Evolutionary conservation across 2,329 filamentous ascomycete genomes (phyloP).

Genomic region (Aspergillus pseudoterreus): DNA sequence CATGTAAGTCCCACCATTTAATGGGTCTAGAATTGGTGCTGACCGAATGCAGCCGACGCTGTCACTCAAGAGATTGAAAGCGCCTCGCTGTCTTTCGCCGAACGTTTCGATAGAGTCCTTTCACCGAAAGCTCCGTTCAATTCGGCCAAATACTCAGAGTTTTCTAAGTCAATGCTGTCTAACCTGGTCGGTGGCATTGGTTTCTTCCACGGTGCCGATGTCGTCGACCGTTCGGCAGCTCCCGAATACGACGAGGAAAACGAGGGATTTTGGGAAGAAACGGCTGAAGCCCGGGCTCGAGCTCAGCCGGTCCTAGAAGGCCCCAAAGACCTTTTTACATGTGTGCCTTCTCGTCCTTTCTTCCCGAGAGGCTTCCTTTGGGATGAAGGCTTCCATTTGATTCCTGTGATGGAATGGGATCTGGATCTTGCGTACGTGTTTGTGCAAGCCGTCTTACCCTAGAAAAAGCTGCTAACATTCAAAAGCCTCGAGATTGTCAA

Average conservation of each 20-base stretch:
- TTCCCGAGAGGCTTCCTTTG: conserved; percentile 95
- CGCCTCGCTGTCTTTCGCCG: conserved; percentile 65
- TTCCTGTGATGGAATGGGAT: conserved; percentile 92
- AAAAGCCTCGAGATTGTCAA: conserved; percentile 71
- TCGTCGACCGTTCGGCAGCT: conserved; percentile 89
- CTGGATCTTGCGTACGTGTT: conserved; percentile 66
- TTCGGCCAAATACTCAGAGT: conserved; percentile 67
- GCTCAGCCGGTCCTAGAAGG: conserved; percentile 69
- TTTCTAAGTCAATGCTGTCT: conserved; percentile 87
- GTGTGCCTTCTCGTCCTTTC: conserved; percentile 87
- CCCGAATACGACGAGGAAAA: conserved; percentile 91
- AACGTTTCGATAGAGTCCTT: conserved; percentile 71
- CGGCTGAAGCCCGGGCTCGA: conserved; percentile 71
- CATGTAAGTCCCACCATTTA: conserved; percentile 38
- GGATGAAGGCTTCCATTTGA: conserved; percentile 95
- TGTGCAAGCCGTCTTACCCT: neutral
- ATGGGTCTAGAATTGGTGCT: neutral
- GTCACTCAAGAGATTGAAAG: conserved; percentile 67
- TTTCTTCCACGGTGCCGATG: conserved; percentile 84
- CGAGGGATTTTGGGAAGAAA: conserved; percentile 92
- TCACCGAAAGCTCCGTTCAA: conserved; percentile 72
- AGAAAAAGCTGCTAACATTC: conserved; percentile 15
- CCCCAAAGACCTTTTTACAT: conserved; percentile 84
- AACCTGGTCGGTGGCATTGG: conserved; percentile 92
- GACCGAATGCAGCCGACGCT: conserved; percentile 47